Conservation (phyloP, 2,329 filamentous ascomycete genomes). For the Talaromyces islandicus region DNA sequence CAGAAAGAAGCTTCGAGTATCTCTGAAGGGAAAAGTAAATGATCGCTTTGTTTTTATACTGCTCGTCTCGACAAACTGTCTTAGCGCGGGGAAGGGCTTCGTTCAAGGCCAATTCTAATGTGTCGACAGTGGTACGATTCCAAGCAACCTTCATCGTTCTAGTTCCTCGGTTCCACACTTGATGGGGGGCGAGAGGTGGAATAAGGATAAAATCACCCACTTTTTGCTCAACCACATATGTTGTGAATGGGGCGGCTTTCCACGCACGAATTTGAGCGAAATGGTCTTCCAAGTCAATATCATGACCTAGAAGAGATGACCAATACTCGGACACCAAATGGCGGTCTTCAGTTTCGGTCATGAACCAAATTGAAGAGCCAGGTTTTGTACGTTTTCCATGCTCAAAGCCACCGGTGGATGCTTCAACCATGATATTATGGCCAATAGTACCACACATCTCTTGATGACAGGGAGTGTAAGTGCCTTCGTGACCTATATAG, state of each 20-base stretch:
- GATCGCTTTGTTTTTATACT: slow-evolving; percentile 98
- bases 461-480: slow-evolving; percentile 87
- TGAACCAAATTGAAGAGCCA: slow-evolving; percentile 95
- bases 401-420: slow-evolving; percentile 59
- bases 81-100: slow-evolving; percentile 85
- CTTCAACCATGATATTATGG: slow-evolving; percentile 97
- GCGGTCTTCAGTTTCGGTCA: slow-evolving; percentile 93
- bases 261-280: slow-evolving; percentile 94
- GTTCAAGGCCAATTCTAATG: slow-evolving; percentile 73
- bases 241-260: slow-evolving; percentile 89
- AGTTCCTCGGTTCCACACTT: slow-evolving; percentile 97
- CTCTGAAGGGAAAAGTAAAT: slow-evolving; percentile 80
- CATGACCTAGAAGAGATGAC: slow-evolving; percentile 84
- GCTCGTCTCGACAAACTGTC: slow-evolving; percentile 91
- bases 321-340: slow-evolving; percentile 91
- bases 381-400: slow-evolving; percentile 66
- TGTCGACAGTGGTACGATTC: slow-evolving; percentile 93
- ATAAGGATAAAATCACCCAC: slow-evolving; percentile 90
- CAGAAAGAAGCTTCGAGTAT: slow-evolving; percentile 58
- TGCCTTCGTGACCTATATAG: slow-evolving; percentile 95
- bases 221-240: slow-evolving; percentile 86
- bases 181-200: slow-evolving; percentile 86
- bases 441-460: slow-evolving; percentile 97
- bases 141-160: slow-evolving; percentile 96
- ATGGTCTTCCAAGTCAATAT: slow-evolving; percentile 94